phyloP scores from a whole-genome alignment of 2,329 filamentous ascomycete species.

The Chrysoporthe cubensis region DNA sequence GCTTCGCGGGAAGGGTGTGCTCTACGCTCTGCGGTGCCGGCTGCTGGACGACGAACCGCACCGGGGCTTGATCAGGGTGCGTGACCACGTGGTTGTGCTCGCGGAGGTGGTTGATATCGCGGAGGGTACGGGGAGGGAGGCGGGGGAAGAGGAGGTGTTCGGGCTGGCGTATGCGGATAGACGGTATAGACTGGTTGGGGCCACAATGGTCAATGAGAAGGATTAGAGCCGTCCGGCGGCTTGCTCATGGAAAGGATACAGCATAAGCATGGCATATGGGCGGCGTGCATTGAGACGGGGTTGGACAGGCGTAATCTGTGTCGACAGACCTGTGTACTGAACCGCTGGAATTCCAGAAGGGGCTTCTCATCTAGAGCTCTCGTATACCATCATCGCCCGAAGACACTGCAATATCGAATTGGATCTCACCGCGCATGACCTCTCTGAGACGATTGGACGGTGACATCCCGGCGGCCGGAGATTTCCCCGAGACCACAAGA shows the following conservation, averaged over 20 bases:
- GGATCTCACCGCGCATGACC: not conserved
- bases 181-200: conserved; percentile 50
- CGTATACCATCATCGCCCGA: no score
- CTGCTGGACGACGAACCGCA: conserved; percentile 45
- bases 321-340: not conserved
- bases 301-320: not conserved
- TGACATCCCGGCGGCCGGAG: no score
- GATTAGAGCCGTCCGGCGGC: not conserved
- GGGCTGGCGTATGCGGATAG: conserved; percentile 55
- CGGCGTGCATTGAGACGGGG: conserved; percentile 3
- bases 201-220: conserved; percentile 36
- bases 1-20: conserved; percentile 55
- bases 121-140: conserved; percentile 34
- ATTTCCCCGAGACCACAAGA: no score
- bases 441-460: not conserved
- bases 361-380: no score
- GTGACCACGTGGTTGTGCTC: conserved; percentile 57
- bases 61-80: conserved; percentile 49
- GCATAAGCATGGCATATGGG: not conserved
- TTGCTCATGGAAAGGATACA: not conserved
- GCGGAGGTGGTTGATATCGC: conserved; percentile 55
- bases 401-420: not conserved
- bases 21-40: conserved; percentile 49
- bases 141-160: conserved; percentile 39
- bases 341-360: not conserved